These are phyloP conservation scores for Rubus idaeus DNA, from an alignment of 306 rosid genomes.

Conservation along the genomic window DNA sequence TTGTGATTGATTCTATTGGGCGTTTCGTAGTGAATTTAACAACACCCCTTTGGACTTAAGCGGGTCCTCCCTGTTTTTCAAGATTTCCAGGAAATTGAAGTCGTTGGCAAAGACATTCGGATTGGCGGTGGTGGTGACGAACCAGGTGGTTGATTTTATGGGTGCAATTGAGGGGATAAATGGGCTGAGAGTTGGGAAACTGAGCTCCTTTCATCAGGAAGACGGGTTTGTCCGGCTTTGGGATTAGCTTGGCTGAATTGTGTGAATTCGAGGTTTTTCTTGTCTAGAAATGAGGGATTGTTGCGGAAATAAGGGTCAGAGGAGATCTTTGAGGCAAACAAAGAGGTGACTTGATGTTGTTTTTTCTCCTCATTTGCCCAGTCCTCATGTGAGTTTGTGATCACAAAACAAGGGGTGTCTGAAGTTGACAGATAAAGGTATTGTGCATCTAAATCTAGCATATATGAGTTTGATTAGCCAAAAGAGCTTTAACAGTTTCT, in stretches of 20 bases:
- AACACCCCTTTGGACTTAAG: conserved; percentile 59
- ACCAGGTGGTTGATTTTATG: conserved; percentile 80
- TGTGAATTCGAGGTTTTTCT: conserved; percentile 80
- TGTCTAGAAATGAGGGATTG: too few relatives aligned
- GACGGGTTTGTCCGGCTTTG: conserved; percentile 75
- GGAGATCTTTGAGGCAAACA: too few relatives aligned
- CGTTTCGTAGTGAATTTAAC: conserved; percentile 76
- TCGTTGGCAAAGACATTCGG: conserved; percentile 53
- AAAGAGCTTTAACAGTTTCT: too few relatives aligned
- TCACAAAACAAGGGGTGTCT: too few relatives aligned
- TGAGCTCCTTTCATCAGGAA: conserved; percentile 54
- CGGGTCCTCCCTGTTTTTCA: conserved; percentile 62
- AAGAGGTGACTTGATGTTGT: too few relatives aligned
- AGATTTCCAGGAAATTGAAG: conserved; percentile 66
- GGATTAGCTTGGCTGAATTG: conserved; percentile 92
- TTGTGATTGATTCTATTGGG: conserved; percentile 77
- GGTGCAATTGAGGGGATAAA: conserved; percentile 36
- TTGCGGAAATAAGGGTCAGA: too few relatives aligned
- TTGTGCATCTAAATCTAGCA: too few relatives aligned
- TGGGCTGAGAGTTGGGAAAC: conserved; percentile 65
- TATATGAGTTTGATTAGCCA: too few relatives aligned
- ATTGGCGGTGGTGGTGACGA: conserved; percentile 71
- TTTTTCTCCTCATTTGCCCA: too few relatives aligned
- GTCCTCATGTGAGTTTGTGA: too few relatives aligned
- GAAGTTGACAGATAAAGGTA: too few relatives aligned